Evolutionary conservation across 148 eudicot species (phyloP).

Genomic region (Silene latifolia): DNA sequence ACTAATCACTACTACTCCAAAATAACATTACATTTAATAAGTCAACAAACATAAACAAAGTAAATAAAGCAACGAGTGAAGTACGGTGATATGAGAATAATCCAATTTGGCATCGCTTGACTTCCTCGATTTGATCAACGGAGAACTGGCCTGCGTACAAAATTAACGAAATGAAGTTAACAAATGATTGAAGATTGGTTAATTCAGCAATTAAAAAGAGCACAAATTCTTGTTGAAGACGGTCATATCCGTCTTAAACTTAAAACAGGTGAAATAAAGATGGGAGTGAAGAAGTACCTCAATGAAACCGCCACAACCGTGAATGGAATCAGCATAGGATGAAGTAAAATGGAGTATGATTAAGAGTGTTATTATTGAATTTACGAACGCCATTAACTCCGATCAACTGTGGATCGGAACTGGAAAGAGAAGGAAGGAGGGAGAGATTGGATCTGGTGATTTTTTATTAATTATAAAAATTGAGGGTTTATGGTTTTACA

Average conservation of each 20-base stretch:
- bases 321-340: slow-evolving; percentile 65
- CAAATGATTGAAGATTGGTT: neutral
- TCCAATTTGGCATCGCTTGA: slow-evolving; percentile 72
- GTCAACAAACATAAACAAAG: neutral
- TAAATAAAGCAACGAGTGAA: neutral
- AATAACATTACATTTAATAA: neutral
- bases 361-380: slow-evolving; percentile 11
- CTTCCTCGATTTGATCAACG: slow-evolving; percentile 83
- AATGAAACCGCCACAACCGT: slow-evolving; percentile 96
- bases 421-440: neutral
- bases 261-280: too few species aligned
- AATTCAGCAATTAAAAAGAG: neutral
- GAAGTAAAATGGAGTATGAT: slow-evolving; percentile 18
- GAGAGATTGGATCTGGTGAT: slow-evolving; percentile 23
- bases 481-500: neutral
- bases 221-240: too few species aligned
- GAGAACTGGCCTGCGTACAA: slow-evolving; percentile 65
- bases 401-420: neutral
- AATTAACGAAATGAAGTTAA: neutral
- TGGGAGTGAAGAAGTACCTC: slow-evolving; percentile 26
- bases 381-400: slow-evolving; percentile 14
- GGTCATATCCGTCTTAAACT: too few species aligned
- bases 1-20: neutral
- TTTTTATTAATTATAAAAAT: slow-evolving; percentile 2
- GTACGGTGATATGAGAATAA: slow-evolving; percentile 95